Evolutionary conservation across 2,329 filamentous ascomycete species (phyloP).

Genomic region (Aspergillus latus): DNA sequence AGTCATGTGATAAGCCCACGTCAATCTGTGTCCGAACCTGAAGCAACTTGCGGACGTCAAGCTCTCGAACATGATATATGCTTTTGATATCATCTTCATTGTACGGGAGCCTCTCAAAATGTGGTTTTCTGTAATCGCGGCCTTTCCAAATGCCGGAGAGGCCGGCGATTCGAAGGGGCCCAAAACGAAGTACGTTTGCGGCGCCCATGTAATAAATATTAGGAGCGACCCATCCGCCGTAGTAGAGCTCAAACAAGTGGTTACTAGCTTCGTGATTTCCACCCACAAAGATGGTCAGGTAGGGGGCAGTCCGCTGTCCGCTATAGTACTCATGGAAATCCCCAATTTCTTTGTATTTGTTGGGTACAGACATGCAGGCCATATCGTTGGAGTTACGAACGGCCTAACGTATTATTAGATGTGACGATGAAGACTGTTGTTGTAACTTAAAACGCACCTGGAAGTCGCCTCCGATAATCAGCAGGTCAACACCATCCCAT

Average conservation of each 20-base stretch:
- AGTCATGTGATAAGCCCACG: constrained; percentile 90
- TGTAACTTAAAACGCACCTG: constrained; percentile 55
- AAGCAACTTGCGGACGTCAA: constrained; percentile 87
- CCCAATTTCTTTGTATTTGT: constrained; percentile 81
- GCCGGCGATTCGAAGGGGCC: constrained; percentile 81
- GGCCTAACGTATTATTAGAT: constrained; percentile 53
- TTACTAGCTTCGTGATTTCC: constrained; percentile 95
- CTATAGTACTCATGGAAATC: constrained; percentile 96
- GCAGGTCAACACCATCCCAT: constrained; percentile 80
- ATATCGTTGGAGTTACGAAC: constrained; percentile 86
- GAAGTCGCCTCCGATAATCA: constrained; percentile 97
- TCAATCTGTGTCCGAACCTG: constrained; percentile 85
- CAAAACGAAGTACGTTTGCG: constrained; percentile 81
- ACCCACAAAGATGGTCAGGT: constrained; percentile 86
- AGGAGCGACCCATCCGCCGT: constrained; percentile 94
- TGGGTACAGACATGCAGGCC: constrained; percentile 82
- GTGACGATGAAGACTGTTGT: constrained; percentile 4
- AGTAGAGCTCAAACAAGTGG: constrained; percentile 87
- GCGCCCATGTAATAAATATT: constrained; percentile 97
- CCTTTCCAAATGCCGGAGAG: constrained; percentile 95
- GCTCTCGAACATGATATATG: constrained; percentile 85
- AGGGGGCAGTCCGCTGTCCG: constrained; percentile 73
- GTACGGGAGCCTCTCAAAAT: constrained; percentile 85
- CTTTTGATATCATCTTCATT: constrained; percentile 71
- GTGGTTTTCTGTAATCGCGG: constrained; percentile 78